A percentile compares a stretch with the other conserved stretches of the same genome.
Conservation (phyloP, 1,284 basidiomycete genomes). For the Malassezia restricta region DNA sequence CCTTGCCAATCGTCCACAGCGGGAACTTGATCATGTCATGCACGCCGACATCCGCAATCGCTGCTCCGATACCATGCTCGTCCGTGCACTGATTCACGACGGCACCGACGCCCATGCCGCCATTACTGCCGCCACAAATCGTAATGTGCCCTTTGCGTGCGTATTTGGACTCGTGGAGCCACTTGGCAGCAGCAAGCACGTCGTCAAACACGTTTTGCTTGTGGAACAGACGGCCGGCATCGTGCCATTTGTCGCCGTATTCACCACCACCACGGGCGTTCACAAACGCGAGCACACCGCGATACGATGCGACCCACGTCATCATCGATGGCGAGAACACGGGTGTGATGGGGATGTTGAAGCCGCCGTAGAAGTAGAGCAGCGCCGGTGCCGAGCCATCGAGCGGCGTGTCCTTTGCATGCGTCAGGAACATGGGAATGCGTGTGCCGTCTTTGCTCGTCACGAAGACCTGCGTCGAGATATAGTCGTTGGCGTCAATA, state of each 20-base stretch:
- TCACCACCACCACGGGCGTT: slow-evolving; percentile 63
- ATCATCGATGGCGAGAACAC: slow-evolving; percentile 63
- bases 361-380: slow-evolving; percentile 57
- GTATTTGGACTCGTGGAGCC: slow-evolving; percentile 61
- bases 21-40: slow-evolving; percentile 57
- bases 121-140: slow-evolving; percentile 53
- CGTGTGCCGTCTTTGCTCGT: slow-evolving; percentile 66
- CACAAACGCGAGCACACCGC: slow-evolving; percentile 59
- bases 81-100: slow-evolving; percentile 67
- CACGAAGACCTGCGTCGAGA: slow-evolving; percentile 55
- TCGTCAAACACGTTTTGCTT: slow-evolving; percentile 64
- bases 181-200: slow-evolving; percentile 52
- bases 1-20: slow-evolving; percentile 52
- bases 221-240: slow-evolving; percentile 35
- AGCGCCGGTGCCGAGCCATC: slow-evolving; percentile 68
- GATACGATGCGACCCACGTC: slow-evolving; percentile 64
- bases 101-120: slow-evolving; percentile 63
- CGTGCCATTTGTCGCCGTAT: slow-evolving; percentile 59
- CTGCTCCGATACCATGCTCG: slow-evolving; percentile 59
- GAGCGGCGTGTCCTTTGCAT: slow-evolving; percentile 58
- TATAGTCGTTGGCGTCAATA: slow-evolving; percentile 60
- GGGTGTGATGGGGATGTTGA: slow-evolving; percentile 55
- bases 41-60: slow-evolving; percentile 49
- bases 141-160: slow-evolving; percentile 61
- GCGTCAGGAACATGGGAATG: slow-evolving; percentile 75